A percentile compares a stretch with the other conserved stretches of the same genome.
Conservation (phyloP, 73 alveolate genomes). For the Uronychia binucleata region DNA sequence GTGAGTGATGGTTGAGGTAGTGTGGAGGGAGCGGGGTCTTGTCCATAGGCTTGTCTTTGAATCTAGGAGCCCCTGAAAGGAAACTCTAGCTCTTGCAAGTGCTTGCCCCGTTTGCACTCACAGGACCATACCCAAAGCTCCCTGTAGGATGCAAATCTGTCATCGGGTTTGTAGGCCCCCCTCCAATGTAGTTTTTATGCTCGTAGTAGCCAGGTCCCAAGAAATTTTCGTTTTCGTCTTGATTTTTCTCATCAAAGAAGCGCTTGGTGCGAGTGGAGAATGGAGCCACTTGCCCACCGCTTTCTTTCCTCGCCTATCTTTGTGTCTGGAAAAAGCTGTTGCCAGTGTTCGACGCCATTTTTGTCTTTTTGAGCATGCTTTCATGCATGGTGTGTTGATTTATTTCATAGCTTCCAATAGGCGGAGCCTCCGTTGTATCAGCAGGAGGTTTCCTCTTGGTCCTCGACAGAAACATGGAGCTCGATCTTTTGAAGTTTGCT, state of each 20-base stretch:
- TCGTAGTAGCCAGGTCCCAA: constrained; percentile 75
- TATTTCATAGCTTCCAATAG: constrained; percentile 44
- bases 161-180: background rate
- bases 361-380: constrained; percentile 27
- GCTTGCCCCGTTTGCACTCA: constrained; percentile 3
- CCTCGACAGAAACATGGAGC: constrained; percentile 57
- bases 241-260: constrained; percentile 44
- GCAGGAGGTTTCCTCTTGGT: constrained; percentile 29
- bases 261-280: constrained; percentile 45
- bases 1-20: too few relatives aligned
- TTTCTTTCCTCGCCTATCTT: constrained; percentile 24
- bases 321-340: constrained; percentile 46
- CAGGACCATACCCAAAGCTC: constrained; percentile 8
- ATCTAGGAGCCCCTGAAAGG: constrained; percentile 27
- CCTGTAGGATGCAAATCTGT: constrained; percentile 6
- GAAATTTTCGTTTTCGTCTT: constrained; percentile 56
- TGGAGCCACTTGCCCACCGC: background rate
- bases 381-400: constrained; percentile 45
- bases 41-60: constrained; percentile 6
- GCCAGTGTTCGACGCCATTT: constrained; percentile 58
- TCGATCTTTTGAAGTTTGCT: constrained; percentile 43
- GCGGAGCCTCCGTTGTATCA: constrained; percentile 29
- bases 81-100: constrained; percentile 20
- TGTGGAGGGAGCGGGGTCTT: constrained; percentile 53
- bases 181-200: constrained; percentile 22